These are phyloP conservation scores for Xylaria castorea DNA, from an alignment of 495 filamentous ascomycete species.

Conservation along the genomic window DNA sequence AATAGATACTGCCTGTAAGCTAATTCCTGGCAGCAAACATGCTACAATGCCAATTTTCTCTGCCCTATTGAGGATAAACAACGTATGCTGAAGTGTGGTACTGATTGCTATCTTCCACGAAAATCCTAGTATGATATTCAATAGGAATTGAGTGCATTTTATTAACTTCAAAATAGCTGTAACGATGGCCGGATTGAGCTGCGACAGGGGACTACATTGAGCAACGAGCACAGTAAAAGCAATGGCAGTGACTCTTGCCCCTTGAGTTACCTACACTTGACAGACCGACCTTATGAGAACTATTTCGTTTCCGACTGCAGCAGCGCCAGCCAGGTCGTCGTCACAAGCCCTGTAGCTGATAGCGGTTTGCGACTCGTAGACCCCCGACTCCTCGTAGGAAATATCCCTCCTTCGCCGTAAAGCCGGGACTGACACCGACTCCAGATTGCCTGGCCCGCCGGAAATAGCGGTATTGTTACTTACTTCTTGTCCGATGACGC, in stretches of 20 bases:
- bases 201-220: conserved; percentile 13
- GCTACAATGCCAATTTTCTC: conserved; percentile 49
- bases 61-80: conserved; percentile 48
- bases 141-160: not conserved
- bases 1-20: not conserved
- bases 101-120: conserved; percentile 49
- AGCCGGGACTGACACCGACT: conserved; percentile 26
- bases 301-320: conserved; percentile 71
- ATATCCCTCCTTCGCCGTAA: not conserved
- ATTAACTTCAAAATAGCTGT: conserved; percentile 34
- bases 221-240: conserved; percentile 20
- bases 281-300: conserved; percentile 62
- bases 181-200: conserved; percentile 35
- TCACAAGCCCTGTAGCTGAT: conserved; percentile 61
- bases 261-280: conserved; percentile 38
- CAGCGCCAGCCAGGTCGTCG: conserved; percentile 61
- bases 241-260: conserved; percentile 21
- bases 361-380: conserved; percentile 61
- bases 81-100: conserved; percentile 47
- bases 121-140: not conserved
- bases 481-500: conserved; percentile 63
- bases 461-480: conserved; percentile 63
- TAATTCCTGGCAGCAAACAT: conserved; percentile 47
- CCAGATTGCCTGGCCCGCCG: conserved; percentile 67
- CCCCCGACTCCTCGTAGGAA: conserved; percentile 57